Percentiles rank a stretch among this genome's conserved stretches.
Conservation (phyloP, 1,284 basidiomycete species). For the Cryptococcus sp. region DNA sequence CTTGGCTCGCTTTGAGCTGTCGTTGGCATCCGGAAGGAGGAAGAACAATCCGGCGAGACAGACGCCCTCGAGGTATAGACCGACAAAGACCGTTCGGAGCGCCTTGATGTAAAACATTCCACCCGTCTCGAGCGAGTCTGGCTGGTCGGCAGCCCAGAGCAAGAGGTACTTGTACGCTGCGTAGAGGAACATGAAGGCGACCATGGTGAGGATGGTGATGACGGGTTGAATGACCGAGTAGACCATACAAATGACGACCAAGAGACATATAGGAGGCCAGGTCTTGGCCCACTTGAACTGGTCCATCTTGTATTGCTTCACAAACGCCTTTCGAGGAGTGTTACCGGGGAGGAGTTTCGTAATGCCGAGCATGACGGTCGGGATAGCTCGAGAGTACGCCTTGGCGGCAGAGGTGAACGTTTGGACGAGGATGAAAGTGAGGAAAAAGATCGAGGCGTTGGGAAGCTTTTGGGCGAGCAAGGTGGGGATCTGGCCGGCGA, state of each 20-base stretch:
- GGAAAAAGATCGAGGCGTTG: slow-evolving; percentile 84
- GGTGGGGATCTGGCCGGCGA: slow-evolving; percentile 59
- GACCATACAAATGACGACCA: slow-evolving; percentile 42
- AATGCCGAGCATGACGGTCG: slow-evolving; percentile 75
- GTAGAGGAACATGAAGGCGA: slow-evolving; percentile 42
- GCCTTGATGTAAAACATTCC: slow-evolving; percentile 47
- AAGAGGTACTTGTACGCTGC: slow-evolving; percentile 46
- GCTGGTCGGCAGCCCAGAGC: slow-evolving; percentile 45
- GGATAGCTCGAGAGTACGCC: slow-evolving; percentile 71
- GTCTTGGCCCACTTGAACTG: slow-evolving; percentile 34
- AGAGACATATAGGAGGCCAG: slow-evolving; percentile 40
- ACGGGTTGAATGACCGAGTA: slow-evolving; percentile 48
- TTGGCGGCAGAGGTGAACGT: slow-evolving; percentile 67
- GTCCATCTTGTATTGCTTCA: slow-evolving; percentile 39
- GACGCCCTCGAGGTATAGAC: slow-evolving; percentile 43
- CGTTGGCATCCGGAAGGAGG: slow-evolving; percentile 31
- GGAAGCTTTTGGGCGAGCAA: slow-evolving; percentile 73
- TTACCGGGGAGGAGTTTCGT: slow-evolving; percentile 77
- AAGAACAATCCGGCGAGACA: slow-evolving; percentile 46
- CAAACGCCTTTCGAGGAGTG: slow-evolving; percentile 64
- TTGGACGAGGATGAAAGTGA: slow-evolving; percentile 58
- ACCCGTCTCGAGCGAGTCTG: slow-evolving; percentile 43
- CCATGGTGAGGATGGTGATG: slow-evolving; percentile 35
- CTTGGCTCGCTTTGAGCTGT: slow-evolving; percentile 21
- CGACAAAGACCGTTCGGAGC: slow-evolving; percentile 44